A percentile compares a stretch with the other conserved stretches of the same genome.
Evolutionary conservation across 2,329 filamentous ascomycete genomes (phyloP).

Genomic region (Colletotrichum trifolii): DNA sequence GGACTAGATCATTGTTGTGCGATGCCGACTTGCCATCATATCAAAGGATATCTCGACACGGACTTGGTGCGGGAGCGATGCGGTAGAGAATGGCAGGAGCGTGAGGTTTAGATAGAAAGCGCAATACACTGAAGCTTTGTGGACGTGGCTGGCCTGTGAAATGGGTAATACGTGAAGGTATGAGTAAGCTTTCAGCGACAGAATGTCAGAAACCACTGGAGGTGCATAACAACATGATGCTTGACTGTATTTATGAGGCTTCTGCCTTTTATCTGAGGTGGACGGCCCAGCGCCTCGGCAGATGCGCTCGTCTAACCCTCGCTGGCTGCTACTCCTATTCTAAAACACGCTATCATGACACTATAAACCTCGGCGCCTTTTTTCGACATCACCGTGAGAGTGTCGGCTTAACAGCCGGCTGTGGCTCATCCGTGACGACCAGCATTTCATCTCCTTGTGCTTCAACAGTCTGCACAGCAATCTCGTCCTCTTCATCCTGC

Average conservation of each 20-base stretch:
- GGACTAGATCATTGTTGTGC: neutral
- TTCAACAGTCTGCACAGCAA: conserved; percentile 41
- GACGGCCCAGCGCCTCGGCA: too few species aligned
- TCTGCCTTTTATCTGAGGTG: too few species aligned
- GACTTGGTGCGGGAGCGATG: neutral
- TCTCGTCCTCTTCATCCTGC: conserved; percentile 15
- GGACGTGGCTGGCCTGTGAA: too few species aligned
- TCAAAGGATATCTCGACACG: neutral
- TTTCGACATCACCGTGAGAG: conserved; percentile 19
- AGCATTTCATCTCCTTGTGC: conserved; percentile 42
- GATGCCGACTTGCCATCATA: neutral
- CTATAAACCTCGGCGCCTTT: too few species aligned
- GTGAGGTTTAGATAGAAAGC: neutral
- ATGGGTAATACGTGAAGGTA: too few species aligned
- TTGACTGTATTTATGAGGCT: too few species aligned
- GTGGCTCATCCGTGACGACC: conserved; percentile 43
- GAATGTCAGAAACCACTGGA: too few species aligned
- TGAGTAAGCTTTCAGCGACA: too few species aligned
- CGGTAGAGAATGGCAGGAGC: neutral
- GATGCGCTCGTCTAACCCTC: too few species aligned
- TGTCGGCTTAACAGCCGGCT: conserved; percentile 2
- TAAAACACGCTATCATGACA: neutral
- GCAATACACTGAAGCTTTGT: neutral
- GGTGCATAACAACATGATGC: too few species aligned
- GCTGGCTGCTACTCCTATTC: too few species aligned